Base-by-base conservation (phyloP, 2,329 filamentous ascomycete species). In the Thelonectria rubi region DNA sequence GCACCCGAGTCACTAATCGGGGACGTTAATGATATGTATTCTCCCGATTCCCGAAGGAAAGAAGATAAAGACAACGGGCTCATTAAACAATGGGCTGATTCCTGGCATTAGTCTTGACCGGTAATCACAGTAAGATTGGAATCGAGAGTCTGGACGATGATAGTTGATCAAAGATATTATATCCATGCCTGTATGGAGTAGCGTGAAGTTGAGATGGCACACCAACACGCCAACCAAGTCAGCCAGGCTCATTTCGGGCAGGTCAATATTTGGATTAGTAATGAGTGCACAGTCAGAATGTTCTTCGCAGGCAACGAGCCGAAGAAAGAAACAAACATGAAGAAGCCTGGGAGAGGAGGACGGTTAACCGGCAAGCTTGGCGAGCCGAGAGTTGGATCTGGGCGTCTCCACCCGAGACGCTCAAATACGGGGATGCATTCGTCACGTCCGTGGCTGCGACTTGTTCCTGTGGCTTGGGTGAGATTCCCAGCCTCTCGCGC, bases 371-470 rank as follows among this genome's bases (percentile, higher is more conserved):
- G 57, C 57, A 59, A 40, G 37, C 17, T 30, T 49, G 5, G 37
- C 10, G 18, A 32, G 26, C 5, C 21, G 21, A 24, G 21, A 49
- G 18, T 37, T 39, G 54, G 39, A 46, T 18, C 39, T 43, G 37
- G 18, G 12, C 37, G 20, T 26, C 37, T 21, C 58, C 58, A 55
- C 58, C 32, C 12, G 15, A 12, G 40, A 14, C 26, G 30, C 37
- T 40, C 32, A 8, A 60, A 60, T 61, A 56, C 52, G 48, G 58
- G 53, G 58, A 37, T 53, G 58, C 43, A 61, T 61, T 61, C 58
- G 58, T 61, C 58, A 61, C 53, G 47, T 42, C n/a, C 17, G 58
- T 61, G 58, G 58, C 58, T 61, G 53, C 47, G 53, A 37, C 24
- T 17, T 14, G 42, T 43, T 14, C 32, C 50, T 48, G 47, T 60